Evolutionary conservation across 148 eudicot species (phyloP).

Genomic region (Pharnaceum exiguum): DNA sequence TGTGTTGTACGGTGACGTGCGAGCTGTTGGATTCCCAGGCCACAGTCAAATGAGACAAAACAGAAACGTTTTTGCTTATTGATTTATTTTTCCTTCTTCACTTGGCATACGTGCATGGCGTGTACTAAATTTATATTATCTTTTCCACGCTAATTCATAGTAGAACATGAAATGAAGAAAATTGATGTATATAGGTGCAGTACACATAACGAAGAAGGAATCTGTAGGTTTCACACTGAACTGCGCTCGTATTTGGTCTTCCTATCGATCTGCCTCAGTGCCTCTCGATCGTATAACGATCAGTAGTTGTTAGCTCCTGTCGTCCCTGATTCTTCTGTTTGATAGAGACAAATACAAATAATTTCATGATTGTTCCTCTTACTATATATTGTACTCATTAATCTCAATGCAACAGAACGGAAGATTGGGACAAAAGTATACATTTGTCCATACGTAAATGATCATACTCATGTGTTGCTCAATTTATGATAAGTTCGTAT

Average conservation of each 20-base stretch:
- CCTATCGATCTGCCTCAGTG: slow-evolving; percentile 9
- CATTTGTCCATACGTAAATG: background rate
- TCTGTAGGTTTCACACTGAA: background rate
- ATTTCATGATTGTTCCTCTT: background rate
- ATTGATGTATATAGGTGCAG: background rate
- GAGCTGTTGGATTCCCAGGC: slow-evolving; percentile 20
- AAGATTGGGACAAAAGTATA: background rate
- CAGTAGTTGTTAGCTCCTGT: slow-evolving; percentile 14
- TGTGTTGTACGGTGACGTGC: slow-evolving; percentile 11
- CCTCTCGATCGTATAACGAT: no score
- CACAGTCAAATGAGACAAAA: slow-evolving; percentile 12
- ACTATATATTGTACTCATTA: background rate
- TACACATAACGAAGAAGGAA: background rate
- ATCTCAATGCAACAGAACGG: background rate
- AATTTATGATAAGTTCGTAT: no score
- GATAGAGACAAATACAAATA: slow-evolving; percentile 12
- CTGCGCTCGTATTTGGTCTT: slow-evolving; percentile 5
- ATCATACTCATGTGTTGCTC: background rate
- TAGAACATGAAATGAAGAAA: background rate
- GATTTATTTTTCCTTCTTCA: slow-evolving; percentile 1
- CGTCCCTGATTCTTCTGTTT: slow-evolving; percentile 18
- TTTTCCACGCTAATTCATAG: background rate
- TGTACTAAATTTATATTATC: background rate
- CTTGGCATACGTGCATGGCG: background rate
- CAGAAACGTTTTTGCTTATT: background rate